Base-by-base conservation (phyloP, 495 filamentous ascomycete species). In the Tuber melanosporum region DNA sequence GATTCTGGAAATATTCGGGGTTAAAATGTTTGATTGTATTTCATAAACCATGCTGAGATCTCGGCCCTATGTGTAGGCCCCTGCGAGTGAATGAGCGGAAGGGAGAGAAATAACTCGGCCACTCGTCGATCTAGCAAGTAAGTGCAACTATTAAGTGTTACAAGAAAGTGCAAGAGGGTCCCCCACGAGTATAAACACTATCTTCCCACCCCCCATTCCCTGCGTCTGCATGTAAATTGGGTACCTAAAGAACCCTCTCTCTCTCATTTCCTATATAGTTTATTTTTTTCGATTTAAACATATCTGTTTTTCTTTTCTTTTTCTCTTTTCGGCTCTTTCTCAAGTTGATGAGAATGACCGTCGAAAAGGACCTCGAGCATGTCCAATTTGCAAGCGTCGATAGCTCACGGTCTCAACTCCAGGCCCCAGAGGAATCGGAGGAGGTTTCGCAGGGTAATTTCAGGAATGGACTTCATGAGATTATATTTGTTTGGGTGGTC, bases 401-500 rank as follows among this genome's bases (percentile, higher is more conserved):
- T 41, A 49, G 70, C 66, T 72, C 43, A 7, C 36, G 3, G 8
- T 42, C 52, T 44, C 52, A 43, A 47, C 42, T 41, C 36, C 4
- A 41, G 32, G 5, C 19, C 49, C 22, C 15, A 17, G 62, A 70
- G 22, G 66, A 42, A 39, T 41, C 19, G 8, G 62, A 19, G 52
- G 52, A 72, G 32, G 26, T 69, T 8, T n/a, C 26, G 42, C 71
- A 42, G 26, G 45, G 70, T 52, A 73, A 79, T 42, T 82, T 82
- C 8, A 74, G 22, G 32, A 82, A 80, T 42, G 70, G 74, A 17
- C 74, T 74, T 77, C 81, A 82, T 17, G 81, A 82, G 75, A 74
- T 77, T 74, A 1, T 77, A 19, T 82, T 82, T 69, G 82, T 82
- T 39, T 70, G 79, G 32, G 57, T 82, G 10, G 81, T 82, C 12